Evolutionary conservation across 768 basidiomycete species (phyloP), one percentile per base, ranked within the genome.

Genomic region (Leccinellum albellum): DNA sequence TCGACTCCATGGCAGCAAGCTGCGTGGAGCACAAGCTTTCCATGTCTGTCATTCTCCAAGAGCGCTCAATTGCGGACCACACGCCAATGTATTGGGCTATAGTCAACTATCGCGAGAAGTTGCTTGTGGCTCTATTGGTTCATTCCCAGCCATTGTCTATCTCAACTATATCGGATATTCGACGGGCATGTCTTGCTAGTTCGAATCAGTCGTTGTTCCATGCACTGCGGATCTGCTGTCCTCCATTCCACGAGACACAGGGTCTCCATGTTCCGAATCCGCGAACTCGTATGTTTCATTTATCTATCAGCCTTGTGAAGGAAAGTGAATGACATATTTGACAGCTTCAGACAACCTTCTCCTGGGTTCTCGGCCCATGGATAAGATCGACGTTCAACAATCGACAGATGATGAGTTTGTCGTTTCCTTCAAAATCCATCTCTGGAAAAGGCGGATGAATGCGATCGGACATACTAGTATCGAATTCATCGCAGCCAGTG

Each of bases 391-490:
- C 8, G 78, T 88, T 6, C 75, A 79, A 50, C 80, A 84, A 55
- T 62, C 80, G 15, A 69, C 74, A 13, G 60, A 63, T 7, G 78
- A 80, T 0, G 75, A 78, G 0, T 88, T 89, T 60, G 74, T 74
- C 0, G 82, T 78, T 4, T 68, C 75, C 24, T 77, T 88, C 51
- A 73, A 76, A 12, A 74, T 89, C 10, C 73, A 78, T 20, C 76
- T 81, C 35, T 90, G 89, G 70, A 85, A 87, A 69, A 82, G 80
- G 60, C 78, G 88, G 31, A 85, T 90, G 85, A 76, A 80, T 48
- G 80, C 85, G n/a, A 77, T 82, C 12, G 80, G 80, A 42, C 60
- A 72, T 37, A 77, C 86, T 17, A 62, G 63, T 17, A 64, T 88
- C 7, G 87, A 90, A 59, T 89, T 89, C 55, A 85, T 89, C 47